Evolutionary conservation across 176 grass and related monocot genomes (phyloP), one percentile per base, ranked within the genome.

Genomic region (Carex cristatella): DNA sequence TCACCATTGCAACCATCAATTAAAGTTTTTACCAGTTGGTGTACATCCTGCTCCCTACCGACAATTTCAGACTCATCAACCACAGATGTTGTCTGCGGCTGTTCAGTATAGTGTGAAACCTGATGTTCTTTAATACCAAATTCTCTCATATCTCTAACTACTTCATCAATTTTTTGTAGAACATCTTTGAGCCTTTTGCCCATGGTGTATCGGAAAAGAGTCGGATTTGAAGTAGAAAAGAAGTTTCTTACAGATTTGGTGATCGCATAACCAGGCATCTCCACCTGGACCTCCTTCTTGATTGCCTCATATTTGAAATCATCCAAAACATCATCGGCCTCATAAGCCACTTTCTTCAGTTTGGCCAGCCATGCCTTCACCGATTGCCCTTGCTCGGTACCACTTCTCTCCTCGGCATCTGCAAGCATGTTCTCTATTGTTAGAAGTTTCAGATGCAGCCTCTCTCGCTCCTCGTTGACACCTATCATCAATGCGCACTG

Each of bases 281-380:
- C 42, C 7, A 5, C 12, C 37, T 13, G 11, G 4, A 61, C 86
- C 4, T 88, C 82, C 61, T 33, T 85, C 0, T 86, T 66, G 38
- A 90, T 48, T 3, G 70, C 70, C 57, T 84, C 83, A 3, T 88
- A 84, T 48, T 68, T 53, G 59, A 88, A 84, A 1, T 77, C 49
- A 33, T 88, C 91, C 4, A 90, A 79, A 59, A 90, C 64, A 18
- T 92, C 88, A 3, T 90, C 82, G 4, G 71, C 91, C 28, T 80
- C 15, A 72, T 88, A 86, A 0, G 86, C 79, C 0, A 2, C 79
- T 15, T 80, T 38, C 70, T 13, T 86, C 59, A 90, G 51, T 0
- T 58, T 74, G 61, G 37, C 59, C 79, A 88, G 65, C 88, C 82
- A 88, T 16, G 31, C 48, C n/a, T 51, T 12, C 4, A 83, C 33